Conservation (phyloP, 352 stramenopile species). For the Globisporangium polare region DNA sequence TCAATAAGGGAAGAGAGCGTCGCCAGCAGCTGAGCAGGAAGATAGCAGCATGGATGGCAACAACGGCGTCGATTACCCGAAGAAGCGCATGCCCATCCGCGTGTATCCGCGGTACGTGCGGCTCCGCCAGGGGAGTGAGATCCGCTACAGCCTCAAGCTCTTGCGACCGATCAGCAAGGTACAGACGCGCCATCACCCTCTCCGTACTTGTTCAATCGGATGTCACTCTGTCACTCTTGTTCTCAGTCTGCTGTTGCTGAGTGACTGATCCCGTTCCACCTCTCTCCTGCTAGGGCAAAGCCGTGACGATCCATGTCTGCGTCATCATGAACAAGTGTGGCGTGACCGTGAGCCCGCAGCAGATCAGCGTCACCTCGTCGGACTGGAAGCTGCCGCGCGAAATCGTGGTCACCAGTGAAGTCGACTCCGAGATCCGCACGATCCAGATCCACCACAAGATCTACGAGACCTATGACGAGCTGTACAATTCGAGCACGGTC, state of each 20-base stretch:
- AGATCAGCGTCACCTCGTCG: conserved; percentile 49
- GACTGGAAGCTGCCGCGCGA: conserved; percentile 51
- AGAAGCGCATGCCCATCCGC: conserved; percentile 41
- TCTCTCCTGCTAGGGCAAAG: conserved; percentile 27
- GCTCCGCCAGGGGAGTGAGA: conserved; percentile 58
- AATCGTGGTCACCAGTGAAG: conserved; percentile 33
- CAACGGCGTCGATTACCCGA: conserved; percentile 16
- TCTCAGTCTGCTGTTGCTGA: not conserved
- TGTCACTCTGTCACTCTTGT: not conserved
- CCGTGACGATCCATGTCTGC: conserved; percentile 55
- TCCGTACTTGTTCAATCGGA: not conserved
- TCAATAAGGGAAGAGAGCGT: not conserved
- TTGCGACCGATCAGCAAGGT: conserved; percentile 44
- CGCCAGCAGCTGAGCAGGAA: not conserved
- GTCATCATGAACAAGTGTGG: conserved; percentile 64
- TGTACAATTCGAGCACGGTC: conserved; percentile 38
- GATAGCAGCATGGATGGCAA: not conserved
- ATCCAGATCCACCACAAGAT: conserved; percentile 79
- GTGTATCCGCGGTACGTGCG: conserved; percentile 60
- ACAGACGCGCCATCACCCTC: not conserved
- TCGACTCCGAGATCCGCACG: conserved; percentile 49
- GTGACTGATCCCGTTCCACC: not conserved
- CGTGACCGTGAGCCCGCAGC: conserved; percentile 38
- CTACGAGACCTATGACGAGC: conserved; percentile 43
- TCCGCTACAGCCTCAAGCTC: conserved; percentile 58